phyloP scores from a whole-genome alignment of 768 basidiomycete genomes.

The Roridomyces roridus region DNA sequence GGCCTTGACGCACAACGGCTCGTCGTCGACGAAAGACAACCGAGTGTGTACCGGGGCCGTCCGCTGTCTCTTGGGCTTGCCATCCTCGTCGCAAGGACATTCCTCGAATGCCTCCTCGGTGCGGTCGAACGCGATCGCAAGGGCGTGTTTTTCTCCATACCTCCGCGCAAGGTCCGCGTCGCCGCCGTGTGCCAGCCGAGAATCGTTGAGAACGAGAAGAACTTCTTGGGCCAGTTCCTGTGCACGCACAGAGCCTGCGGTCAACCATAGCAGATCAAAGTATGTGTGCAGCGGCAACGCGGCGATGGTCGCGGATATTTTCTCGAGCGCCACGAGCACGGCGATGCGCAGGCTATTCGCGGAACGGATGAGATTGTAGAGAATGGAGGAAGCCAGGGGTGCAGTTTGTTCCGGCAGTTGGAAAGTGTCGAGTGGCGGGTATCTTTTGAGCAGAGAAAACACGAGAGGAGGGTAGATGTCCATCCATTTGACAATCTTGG shows the following conservation, averaged over 20 bases:
- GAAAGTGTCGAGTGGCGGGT: conserved; percentile 47
- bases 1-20: conserved; percentile 50
- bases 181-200: conserved; percentile 35
- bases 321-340: conserved; percentile 64
- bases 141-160: conserved; percentile 62
- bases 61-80: conserved; percentile 53
- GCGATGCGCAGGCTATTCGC: conserved; percentile 62
- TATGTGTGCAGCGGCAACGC: conserved; percentile 48
- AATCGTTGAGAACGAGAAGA: conserved; percentile 64
- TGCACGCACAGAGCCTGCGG: conserved; percentile 57
- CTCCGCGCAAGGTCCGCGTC: conserved; percentile 29
- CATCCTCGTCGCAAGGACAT: conserved; percentile 71
- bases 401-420: conserved; percentile 38
- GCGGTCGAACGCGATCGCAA: conserved; percentile 65
- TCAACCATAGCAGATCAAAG: conserved; percentile 57
- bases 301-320: conserved; percentile 52
- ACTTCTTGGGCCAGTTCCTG: conserved; percentile 62
- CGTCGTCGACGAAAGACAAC: conserved; percentile 41
- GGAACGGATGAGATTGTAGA: conserved; percentile 57
- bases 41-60: conserved; percentile 50
- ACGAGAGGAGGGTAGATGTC: conserved; percentile 58
- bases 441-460: conserved; percentile 56
- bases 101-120: conserved; percentile 72
- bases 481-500: conserved; percentile 47
- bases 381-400: conserved; percentile 38